Conservation (phyloP, 2,329 filamentous ascomycete genomes). For the Phialophora verrucosa region DNA sequence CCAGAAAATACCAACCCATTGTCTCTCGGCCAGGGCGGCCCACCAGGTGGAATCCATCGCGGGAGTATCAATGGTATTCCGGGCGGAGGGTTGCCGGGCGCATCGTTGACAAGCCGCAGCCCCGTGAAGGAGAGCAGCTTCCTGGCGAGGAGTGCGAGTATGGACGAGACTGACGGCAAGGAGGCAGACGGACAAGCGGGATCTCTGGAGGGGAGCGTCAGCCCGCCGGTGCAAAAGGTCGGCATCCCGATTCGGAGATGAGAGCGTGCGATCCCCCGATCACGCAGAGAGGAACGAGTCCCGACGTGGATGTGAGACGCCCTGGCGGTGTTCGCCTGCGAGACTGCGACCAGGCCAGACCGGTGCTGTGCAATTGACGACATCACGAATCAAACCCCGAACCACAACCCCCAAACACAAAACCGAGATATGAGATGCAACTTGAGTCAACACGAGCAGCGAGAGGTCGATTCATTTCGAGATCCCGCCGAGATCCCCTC, state of each 20-base stretch:
- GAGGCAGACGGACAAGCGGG: conserved; percentile 57
- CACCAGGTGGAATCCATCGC: conserved; percentile 46
- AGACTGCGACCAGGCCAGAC: neutral
- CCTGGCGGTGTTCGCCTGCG: neutral
- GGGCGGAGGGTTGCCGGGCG: conserved; percentile 40
- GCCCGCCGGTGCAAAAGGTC: conserved; percentile 54
- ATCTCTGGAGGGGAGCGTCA: conserved; percentile 49
- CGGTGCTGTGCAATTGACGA: neutral
- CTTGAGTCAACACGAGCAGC: neutral
- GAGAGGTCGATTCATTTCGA: neutral
- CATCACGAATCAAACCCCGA: neutral
- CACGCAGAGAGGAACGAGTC: neutral
- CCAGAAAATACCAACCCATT: conserved; percentile 41
- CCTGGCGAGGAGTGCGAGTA: conserved; percentile 80
- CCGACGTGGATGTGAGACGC: neutral
- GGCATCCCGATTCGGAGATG: conserved; percentile 71
- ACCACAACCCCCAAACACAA: neutral
- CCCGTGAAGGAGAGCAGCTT: conserved; percentile 91
- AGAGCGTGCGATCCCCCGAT: conserved; percentile 35
- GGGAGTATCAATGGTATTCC: conserved; percentile 54
- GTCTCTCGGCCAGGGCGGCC: conserved; percentile 2
- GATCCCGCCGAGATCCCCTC: too few species aligned
- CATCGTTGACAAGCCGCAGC: conserved; percentile 65
- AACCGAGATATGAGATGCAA: neutral
- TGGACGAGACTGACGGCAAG: conserved; percentile 51